Percentiles rank a stretch among this genome's conserved stretches.
phyloP scores from a whole-genome alignment of 306 rosid species.

The Dryas octopetala region DNA sequence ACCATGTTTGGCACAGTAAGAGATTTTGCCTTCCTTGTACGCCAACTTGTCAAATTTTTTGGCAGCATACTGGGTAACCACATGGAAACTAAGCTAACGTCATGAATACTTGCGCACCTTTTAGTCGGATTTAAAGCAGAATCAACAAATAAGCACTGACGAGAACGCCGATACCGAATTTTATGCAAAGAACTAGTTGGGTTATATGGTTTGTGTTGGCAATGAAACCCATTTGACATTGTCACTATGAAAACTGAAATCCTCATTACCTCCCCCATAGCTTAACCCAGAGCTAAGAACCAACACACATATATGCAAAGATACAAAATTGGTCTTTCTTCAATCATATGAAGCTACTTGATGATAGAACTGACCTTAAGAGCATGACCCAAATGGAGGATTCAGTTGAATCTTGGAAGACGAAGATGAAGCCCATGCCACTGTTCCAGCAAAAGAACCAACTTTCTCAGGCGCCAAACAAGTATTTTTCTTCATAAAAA shows the following conservation, averaged over 20 bases:
- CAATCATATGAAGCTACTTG: background rate
- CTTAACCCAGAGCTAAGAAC: slow-evolving; percentile 10
- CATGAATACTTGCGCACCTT: background rate
- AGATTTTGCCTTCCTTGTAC: slow-evolving; percentile 32
- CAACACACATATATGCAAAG: background rate
- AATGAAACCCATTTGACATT: slow-evolving; percentile 39
- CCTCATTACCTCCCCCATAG: slow-evolving; percentile 25
- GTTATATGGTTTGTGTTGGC: slow-evolving; percentile 30
- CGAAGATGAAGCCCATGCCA: background rate
- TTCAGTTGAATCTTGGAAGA: background rate
- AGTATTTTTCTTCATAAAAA: background rate
- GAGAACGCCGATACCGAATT: slow-evolving; percentile 18
- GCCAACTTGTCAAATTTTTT: slow-evolving; percentile 27
- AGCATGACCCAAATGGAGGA: background rate
- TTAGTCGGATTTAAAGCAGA: slow-evolving; percentile 8
- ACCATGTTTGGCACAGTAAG: slow-evolving; percentile 26
- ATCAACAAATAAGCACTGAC: background rate
- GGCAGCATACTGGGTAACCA: slow-evolving; percentile 30
- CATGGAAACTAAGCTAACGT: slow-evolving; percentile 30
- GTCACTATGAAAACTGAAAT: slow-evolving; percentile 18
- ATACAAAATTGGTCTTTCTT: background rate
- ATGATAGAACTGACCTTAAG: slow-evolving; percentile 4
- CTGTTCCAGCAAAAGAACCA: background rate
- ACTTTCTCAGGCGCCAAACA: slow-evolving; percentile 3
- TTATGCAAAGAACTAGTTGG: slow-evolving; percentile 28